Conservation (phyloP, 176 grass and related monocot genomes). For the Alopecurus myosuroides region DNA sequence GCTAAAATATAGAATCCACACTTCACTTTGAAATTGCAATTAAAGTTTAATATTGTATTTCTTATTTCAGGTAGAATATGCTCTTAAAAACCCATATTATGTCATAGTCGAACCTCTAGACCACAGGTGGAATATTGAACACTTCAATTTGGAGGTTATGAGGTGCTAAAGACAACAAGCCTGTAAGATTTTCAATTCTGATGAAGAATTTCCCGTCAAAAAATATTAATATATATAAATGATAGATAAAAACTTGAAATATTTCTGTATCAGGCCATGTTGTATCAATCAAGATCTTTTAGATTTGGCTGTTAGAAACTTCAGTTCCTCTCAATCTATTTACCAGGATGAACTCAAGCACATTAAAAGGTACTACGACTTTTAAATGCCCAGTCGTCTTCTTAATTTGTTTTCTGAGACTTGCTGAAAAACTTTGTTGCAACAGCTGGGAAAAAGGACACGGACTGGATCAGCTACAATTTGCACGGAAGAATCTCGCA, state of each 20-base stretch:
- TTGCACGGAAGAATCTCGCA: constrained; percentile 52
- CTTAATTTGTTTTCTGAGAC: not conserved
- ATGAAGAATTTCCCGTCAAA: not conserved
- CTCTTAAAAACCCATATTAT: constrained; percentile 59
- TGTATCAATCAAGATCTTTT: constrained; percentile 35
- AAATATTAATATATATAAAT: no score
- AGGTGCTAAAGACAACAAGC: constrained; percentile 37
- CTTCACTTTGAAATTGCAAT: not conserved
- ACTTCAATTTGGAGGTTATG: constrained; percentile 23
- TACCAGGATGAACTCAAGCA: constrained; percentile 51
- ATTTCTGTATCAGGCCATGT: constrained; percentile 38
- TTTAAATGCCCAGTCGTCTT: not conserved
- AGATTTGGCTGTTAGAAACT: constrained; percentile 34
- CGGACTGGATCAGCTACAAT: constrained; percentile 56
- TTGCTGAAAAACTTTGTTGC: not conserved
- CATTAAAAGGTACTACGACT: constrained; percentile 43
- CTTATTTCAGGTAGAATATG: constrained; percentile 47
- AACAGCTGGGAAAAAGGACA: constrained; percentile 66
- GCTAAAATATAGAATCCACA: not conserved
- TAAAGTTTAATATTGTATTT: not conserved
- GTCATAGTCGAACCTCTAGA: constrained; percentile 56
- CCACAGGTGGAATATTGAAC: constrained; percentile 68
- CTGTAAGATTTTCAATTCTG: constrained; percentile 26
- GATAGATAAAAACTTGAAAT: no score
- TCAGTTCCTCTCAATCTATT: constrained; percentile 38